Conservation (phyloP, 768 basidiomycete genomes). For the Fibroporia radiculosa region DNA sequence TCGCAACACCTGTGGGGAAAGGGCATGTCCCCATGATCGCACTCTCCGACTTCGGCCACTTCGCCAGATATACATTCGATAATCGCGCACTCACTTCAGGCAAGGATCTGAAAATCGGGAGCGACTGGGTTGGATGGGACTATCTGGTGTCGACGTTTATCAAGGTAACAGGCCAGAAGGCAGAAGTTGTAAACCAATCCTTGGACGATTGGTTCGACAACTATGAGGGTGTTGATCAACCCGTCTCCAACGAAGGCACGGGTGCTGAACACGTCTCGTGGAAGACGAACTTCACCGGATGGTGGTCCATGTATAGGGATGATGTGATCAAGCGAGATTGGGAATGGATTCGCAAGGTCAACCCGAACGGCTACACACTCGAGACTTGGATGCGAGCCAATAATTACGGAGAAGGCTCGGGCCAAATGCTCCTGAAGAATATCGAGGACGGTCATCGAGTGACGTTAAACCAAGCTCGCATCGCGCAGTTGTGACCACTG, state of each 20-base stretch:
- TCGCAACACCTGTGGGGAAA: slow-evolving; percentile 20
- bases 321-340: slow-evolving; percentile 35
- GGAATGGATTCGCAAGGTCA: slow-evolving; percentile 33
- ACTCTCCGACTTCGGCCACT: slow-evolving; percentile 25
- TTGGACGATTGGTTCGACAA: slow-evolving; percentile 13
- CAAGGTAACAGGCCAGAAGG: slow-evolving; percentile 21
- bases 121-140: slow-evolving; percentile 18
- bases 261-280: slow-evolving; percentile 17
- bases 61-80: slow-evolving; percentile 25
- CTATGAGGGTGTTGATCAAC: slow-evolving; percentile 12
- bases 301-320: slow-evolving; percentile 37
- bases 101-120: slow-evolving; percentile 20
- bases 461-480: too few relatives aligned
- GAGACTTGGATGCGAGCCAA: slow-evolving; percentile 35
- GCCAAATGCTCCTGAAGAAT: background rate
- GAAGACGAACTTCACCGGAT: slow-evolving; percentile 32
- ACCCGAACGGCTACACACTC: slow-evolving; percentile 28
- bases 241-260: slow-evolving; percentile 15
- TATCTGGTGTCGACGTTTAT: slow-evolving; percentile 20
- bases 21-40: slow-evolving; percentile 25
- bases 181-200: slow-evolving; percentile 11
- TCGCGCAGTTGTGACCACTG: too few relatives aligned
- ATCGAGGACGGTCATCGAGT: background rate
- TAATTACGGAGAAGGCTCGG: slow-evolving; percentile 16
- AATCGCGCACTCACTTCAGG: slow-evolving; percentile 19